Conservation (phyloP, 306 rosid species). For the Pterocarpus macrocarpus region DNA sequence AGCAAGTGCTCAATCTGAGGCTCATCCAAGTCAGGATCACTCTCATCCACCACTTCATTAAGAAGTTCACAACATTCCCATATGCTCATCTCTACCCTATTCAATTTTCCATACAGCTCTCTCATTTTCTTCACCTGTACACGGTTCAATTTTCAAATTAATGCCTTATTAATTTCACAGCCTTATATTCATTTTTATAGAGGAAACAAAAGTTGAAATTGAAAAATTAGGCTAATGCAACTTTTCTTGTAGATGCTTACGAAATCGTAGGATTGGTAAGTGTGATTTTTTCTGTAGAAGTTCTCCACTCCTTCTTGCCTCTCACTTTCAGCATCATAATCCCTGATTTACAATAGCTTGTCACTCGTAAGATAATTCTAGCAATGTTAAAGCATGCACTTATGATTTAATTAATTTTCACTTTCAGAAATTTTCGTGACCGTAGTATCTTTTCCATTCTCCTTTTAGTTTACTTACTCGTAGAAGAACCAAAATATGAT, state of each 20-base stretch:
- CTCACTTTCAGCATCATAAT: constrained; percentile 68
- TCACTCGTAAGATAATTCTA: constrained; percentile 4
- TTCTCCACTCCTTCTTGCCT: constrained; percentile 75
- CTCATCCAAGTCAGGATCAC: constrained; percentile 89
- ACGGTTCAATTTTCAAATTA: neutral
- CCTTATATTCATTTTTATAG: neutral
- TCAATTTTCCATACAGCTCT: constrained; percentile 68
- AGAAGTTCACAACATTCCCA: constrained; percentile 92
- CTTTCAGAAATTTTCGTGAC: neutral
- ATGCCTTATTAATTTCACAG: neutral
- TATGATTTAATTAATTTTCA: neutral
- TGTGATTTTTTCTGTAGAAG: constrained; percentile 73
- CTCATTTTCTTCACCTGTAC: constrained; percentile 81
- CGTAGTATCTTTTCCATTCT: neutral
- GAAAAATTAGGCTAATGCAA: neutral
- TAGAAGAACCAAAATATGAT: neutral
- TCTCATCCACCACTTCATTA: constrained; percentile 83
- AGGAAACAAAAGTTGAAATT: constrained; percentile 3
- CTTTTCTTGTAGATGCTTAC: constrained; percentile 51
- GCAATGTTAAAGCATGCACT: neutral
- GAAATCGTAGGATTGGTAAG: constrained; percentile 70
- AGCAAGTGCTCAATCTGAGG: constrained; percentile 84
- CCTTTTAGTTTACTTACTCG: neutral
- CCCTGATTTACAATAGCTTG: constrained; percentile 49
- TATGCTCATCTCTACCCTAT: constrained; percentile 79